phyloP scores from a whole-genome alignment of 2,329 filamentous ascomycete genomes.

The Elsinoe necatrix region DNA sequence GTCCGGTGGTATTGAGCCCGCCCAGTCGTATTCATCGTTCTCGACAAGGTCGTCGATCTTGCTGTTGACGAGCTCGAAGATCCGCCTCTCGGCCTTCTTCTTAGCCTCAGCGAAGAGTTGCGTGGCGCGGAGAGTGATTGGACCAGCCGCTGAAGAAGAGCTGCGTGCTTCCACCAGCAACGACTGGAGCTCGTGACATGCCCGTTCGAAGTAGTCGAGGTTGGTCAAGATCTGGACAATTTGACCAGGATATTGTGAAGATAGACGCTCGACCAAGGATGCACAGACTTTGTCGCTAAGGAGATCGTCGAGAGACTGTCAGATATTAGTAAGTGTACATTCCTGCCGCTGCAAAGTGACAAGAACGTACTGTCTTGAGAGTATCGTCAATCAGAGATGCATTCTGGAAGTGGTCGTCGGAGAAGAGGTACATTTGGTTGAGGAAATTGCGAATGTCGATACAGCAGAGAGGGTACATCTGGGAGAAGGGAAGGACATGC shows the following conservation, averaged over 20 bases:
- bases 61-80: slow-evolving; percentile 96
- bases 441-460: slow-evolving; percentile 97
- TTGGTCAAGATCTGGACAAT: slow-evolving; percentile 99
- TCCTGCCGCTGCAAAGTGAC: slow-evolving; percentile 10
- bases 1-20: slow-evolving; percentile 50
- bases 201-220: slow-evolving; percentile 89
- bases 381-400: slow-evolving; percentile 86
- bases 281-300: slow-evolving; percentile 86
- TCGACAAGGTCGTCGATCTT: slow-evolving; percentile 98
- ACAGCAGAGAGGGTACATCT: slow-evolving; percentile 98
- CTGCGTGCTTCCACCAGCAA: slow-evolving; percentile 78
- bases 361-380: slow-evolving; percentile 60
- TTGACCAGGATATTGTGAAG: slow-evolving; percentile 89
- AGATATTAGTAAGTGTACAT: slow-evolving; percentile 6
- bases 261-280: slow-evolving; percentile 76
- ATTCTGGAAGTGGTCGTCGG: slow-evolving; percentile 90
- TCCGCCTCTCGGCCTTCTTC: slow-evolving; percentile 92
- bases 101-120: slow-evolving; percentile 82
- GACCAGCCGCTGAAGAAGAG: slow-evolving; percentile 69
- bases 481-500: slow-evolving; percentile 91
- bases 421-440: slow-evolving; percentile 97
- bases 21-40: slow-evolving; percentile 95
- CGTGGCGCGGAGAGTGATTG: slow-evolving; percentile 72
- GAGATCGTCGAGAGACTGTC: slow-evolving; percentile 82
- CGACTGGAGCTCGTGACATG: slow-evolving; percentile 80